Percentiles rank a stretch among this genome's conserved stretches.
Evolutionary conservation across 2,329 filamentous ascomycete genomes (phyloP).

Genomic region (Pyrenophora seminiperda): DNA sequence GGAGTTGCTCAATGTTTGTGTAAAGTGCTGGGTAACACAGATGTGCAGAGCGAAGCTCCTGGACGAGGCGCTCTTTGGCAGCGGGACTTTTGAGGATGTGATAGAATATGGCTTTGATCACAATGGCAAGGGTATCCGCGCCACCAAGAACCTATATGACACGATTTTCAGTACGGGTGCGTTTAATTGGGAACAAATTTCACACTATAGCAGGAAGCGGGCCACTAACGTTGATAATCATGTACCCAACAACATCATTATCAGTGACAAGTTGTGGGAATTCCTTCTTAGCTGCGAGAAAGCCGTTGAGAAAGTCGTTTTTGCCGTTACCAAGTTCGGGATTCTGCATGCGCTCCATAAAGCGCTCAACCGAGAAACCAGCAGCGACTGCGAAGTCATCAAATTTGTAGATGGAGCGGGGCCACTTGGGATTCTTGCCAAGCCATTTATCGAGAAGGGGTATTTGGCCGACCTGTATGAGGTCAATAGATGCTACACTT

Average conservation of each 20-base stretch:
- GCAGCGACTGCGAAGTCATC: constrained; percentile 31
- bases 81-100: constrained; percentile 30
- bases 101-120: constrained; percentile 35
- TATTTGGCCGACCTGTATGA: constrained; percentile 34
- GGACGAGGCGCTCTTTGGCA: constrained; percentile 26
- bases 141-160: constrained; percentile 35
- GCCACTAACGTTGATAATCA: constrained; percentile 38
- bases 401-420: constrained; percentile 27
- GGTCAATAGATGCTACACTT: constrained; percentile 3
- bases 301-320: constrained; percentile 31
- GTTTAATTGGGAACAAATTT: not conserved
- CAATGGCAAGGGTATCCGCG: constrained; percentile 37
- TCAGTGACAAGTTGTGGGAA: constrained; percentile 31
- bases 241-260: constrained; percentile 39
- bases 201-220: not conserved
- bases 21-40: constrained; percentile 28
- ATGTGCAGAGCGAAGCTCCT: constrained; percentile 30
- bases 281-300: constrained; percentile 26
- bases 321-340: constrained; percentile 21
- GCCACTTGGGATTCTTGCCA: constrained; percentile 28
- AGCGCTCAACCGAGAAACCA: constrained; percentile 25
- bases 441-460: constrained; percentile 36
- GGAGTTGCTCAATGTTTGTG: constrained; percentile 34
- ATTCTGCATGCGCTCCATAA: constrained; percentile 29
- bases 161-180: not conserved